Evolutionary conservation across 352 stramenopile genomes (phyloP).

Genomic region (Phytophthora parvispora): DNA sequence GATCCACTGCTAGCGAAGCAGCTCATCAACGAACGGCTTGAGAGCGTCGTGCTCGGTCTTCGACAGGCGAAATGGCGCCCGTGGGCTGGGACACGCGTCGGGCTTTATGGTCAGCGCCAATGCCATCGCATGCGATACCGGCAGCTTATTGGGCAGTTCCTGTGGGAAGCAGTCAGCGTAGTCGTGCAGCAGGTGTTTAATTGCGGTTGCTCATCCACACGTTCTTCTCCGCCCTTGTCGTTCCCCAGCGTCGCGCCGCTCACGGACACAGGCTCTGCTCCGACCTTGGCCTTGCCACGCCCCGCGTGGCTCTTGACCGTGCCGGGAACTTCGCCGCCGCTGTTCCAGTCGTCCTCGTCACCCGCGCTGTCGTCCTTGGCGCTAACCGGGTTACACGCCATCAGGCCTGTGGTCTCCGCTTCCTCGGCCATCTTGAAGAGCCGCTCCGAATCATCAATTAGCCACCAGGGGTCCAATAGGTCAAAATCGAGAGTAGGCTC

Average conservation of each 20-base stretch:
- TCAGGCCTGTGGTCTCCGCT: not conserved
- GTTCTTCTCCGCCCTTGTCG: too few relatives aligned
- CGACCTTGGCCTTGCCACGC: too few relatives aligned
- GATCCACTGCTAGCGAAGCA: not conserved
- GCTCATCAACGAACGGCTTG: not conserved
- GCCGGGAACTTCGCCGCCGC: too few relatives aligned
- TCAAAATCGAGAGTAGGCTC: slow-evolving; percentile 4
- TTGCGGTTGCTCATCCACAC: too few relatives aligned
- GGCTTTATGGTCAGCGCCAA: slow-evolving; percentile 21
- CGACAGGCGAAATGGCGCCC: not conserved
- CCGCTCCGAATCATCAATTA: not conserved
- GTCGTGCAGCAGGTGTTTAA: not conserved
- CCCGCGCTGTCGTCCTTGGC: too few relatives aligned
- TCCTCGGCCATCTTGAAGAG: not conserved
- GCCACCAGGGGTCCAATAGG: not conserved
- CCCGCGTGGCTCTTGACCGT: too few relatives aligned
- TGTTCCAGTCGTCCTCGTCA: not conserved
- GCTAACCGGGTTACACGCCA: too few relatives aligned
- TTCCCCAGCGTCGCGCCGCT: too few relatives aligned
- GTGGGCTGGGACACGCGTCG: slow-evolving; percentile 6
- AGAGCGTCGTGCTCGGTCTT: not conserved
- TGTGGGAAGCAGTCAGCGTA: slow-evolving; percentile 9
- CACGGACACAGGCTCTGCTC: too few relatives aligned
- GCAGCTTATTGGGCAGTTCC: slow-evolving; percentile 9
- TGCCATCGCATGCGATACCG: not conserved